Percentiles rank a stretch among this genome's conserved stretches.
Evolutionary conservation across 352 stramenopile species (phyloP).

Genomic region (Pythium rishiriense): DNA sequence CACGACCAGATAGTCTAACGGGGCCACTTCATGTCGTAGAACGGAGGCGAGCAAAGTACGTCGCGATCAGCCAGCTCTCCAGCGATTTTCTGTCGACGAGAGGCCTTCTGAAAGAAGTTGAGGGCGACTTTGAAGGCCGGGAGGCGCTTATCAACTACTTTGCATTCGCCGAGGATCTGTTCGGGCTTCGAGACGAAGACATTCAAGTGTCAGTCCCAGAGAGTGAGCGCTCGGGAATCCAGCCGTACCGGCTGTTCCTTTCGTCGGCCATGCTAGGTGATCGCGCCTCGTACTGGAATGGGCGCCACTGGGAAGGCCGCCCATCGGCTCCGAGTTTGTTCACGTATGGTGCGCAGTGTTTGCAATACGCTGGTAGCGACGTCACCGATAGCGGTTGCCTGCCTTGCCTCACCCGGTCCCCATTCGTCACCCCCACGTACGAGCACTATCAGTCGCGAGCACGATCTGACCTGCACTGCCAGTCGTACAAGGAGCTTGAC

Average conservation of each 20-base stretch:
- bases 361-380: constrained; percentile 45
- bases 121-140: constrained; percentile 81
- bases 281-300: constrained; percentile 82
- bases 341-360: constrained; percentile 71
- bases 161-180: constrained; percentile 68
- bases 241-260: constrained; percentile 55
- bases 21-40: constrained; percentile 89
- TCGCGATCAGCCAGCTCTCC: constrained; percentile 91
- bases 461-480: constrained; percentile 40
- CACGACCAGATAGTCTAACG: constrained; percentile 90
- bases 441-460: constrained; percentile 44
- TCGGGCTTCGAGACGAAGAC: constrained; percentile 54
- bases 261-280: constrained; percentile 44
- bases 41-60: constrained; percentile 91
- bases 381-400: constrained; percentile 46
- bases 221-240: constrained; percentile 15
- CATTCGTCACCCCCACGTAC: constrained; percentile 47
- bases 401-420: constrained; percentile 57
- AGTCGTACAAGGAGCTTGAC: constrained; percentile 68
- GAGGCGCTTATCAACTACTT: constrained; percentile 75
- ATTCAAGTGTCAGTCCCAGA: constrained; percentile 28
- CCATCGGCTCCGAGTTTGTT: constrained; percentile 61
- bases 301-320: constrained; percentile 72
- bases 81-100: constrained; percentile 88
- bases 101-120: constrained; percentile 64